Evolutionary conservation across 1,284 basidiomycete genomes (phyloP), one percentile per base, ranked within the genome.

Genomic region (Papiliotrema flavescens): DNA sequence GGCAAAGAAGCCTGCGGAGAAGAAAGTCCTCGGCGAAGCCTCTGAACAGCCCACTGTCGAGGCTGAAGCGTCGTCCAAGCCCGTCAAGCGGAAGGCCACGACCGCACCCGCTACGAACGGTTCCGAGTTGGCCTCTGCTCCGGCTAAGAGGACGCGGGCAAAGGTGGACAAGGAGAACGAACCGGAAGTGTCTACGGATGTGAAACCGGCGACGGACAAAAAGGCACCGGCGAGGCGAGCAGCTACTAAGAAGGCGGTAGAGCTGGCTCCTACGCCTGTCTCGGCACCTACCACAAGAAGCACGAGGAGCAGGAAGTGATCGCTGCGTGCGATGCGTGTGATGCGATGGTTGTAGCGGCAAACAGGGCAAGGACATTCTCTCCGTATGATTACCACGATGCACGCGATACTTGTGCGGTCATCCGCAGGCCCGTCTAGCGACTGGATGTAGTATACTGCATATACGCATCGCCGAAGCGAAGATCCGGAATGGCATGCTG

Each of bases 101-200:
- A 19, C 24, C 6, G 11, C 19, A n/a, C 34, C 34, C 3, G 19
- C 14, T 22, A 26, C 17, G 23, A 32, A 2, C 11, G 5, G 20
- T 5, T 28, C 22, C 17, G 17, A 36, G 14, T 11, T 5, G 13
- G 13, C 36, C 15, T 49, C 47, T 4, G 36, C 13, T 3, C 35
- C 47, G 19, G 15, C 32, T 15, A 36, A 14, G 5, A 22, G 19
- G 14, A 26, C n/a, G 24, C 23, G 14, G 22, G 41, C 17, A 23
- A 48, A 48, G 39, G 23, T 42, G 2, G 48, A 50, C 22, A 50
- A 50, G 39, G 48, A 50, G 48, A 50, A 50, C 41, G 48, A 39
- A 14, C 48, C 48, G 8, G 28, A 32, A 11, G 28, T 32, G 28
- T 11, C 28, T 5, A 11, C 28, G 6, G 28, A 32, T 32, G 28